Base-by-base conservation (phyloP, 495 filamentous ascomycete species). In the Daldinia childiae region DNA sequence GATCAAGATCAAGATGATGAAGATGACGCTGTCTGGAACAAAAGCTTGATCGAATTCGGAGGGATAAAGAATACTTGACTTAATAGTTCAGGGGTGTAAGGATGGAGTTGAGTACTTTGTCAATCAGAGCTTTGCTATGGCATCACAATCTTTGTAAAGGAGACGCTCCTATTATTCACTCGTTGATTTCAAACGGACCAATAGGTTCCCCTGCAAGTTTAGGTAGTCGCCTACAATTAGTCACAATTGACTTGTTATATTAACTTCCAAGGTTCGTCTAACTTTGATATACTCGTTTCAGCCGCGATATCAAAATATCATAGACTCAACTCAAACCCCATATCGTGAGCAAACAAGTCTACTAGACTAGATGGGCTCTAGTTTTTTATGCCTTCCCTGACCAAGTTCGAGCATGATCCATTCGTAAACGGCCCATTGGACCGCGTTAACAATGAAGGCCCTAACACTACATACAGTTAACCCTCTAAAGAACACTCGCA, bases 401-500 rank as follows among this genome's bases (percentile, higher is more conserved):
- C 80, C 79, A 12, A 88, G 62, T 68, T 85, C 79, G 7, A 77
- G 81, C 89, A 95, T 92, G 72, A 92, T 83, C 89, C 90, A 92
- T 81, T 95, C 92, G 80, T 95, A 97, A 30, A 92, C 87, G 4
- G 89, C 90, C 92, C 92, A 97, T 84, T 97, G 87, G 30, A 84
- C 85, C 0, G 88, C 87, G 82, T 97, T 95, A 58, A 97, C 94
- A 43, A 97, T 80, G 74, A 97, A 97, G 6, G 94, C 94, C 69
- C 94, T 81, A 2, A 88, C 78, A 78, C 91, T 94, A 78, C 94
- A 97, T 56, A 94, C 82, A 0, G 86, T 86, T 48, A 97, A 79
- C 1, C 94, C 94, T 34, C 89, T 83, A 74, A 92, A 96, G 81
- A 97, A 97, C 2, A 88, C 85, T 45, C 79, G 76, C 14, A 84